Evolutionary conservation across 106 monocot genomes (phyloP).

Genomic region (Dendrobium officinale): DNA sequence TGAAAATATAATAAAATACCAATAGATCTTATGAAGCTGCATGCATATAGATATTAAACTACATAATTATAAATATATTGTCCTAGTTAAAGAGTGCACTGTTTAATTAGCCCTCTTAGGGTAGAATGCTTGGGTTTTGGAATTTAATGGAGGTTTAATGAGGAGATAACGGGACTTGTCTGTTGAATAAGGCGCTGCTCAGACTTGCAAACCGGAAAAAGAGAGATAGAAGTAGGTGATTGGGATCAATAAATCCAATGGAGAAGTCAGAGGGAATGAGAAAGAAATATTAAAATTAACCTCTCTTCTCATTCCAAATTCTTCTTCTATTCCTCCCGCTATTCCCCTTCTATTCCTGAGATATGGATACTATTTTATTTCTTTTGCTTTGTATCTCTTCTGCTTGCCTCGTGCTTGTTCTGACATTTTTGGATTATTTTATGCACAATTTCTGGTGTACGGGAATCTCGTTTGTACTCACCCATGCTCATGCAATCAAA

Average conservation of each 20-base stretch:
- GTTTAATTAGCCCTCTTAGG: neutral
- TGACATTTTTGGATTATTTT: conserved; percentile 1
- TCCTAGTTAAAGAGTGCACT: neutral
- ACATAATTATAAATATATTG: neutral
- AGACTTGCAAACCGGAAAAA: neutral
- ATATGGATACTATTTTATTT: conserved; percentile 1
- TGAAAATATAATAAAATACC: neutral
- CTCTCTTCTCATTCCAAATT: conserved; percentile 5
- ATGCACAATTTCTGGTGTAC: neutral
- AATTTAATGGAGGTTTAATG: conserved; percentile 8
- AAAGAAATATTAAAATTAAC: neutral
- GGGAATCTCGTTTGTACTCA: neutral
- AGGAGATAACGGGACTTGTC: conserved; percentile 9
- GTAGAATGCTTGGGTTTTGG: conserved; percentile 8
- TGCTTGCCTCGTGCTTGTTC: neutral
- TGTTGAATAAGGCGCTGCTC: neutral
- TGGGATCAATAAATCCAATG: conserved; percentile 1
- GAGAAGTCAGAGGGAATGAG: conserved; percentile 9
- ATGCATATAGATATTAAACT: neutral
- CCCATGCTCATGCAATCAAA: neutral
- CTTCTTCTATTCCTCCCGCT: conserved; percentile 3
- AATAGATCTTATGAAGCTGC: neutral
- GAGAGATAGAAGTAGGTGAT: neutral
- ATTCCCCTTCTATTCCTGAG: conserved; percentile 4
- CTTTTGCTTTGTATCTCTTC: neutral